These are phyloP conservation scores for Ophiocordyceps sinensis DNA, from an alignment of 2,329 filamentous ascomycete genomes.

Conservation along the genomic window DNA sequence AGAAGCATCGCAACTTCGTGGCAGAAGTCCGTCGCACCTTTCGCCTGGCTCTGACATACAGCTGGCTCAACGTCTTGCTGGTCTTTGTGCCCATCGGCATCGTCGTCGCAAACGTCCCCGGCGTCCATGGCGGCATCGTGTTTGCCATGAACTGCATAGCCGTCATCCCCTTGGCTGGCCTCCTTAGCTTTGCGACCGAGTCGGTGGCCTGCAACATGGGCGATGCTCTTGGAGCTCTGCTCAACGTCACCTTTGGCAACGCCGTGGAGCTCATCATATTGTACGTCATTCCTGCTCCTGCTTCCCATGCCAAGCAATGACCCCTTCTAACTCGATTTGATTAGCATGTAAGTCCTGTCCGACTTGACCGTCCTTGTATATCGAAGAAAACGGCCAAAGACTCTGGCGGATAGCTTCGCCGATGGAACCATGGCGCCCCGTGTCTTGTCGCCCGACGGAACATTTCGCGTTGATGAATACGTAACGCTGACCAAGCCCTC, in stretches of 20 bases:
- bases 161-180: constrained; percentile 58
- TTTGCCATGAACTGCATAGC: constrained; percentile 65
- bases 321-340: too few relatives aligned
- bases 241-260: constrained; percentile 69
- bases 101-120: constrained; percentile 37
- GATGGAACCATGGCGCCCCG: too few relatives aligned
- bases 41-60: constrained; percentile 49
- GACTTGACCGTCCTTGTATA: too few relatives aligned
- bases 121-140: constrained; percentile 43
- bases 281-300: constrained; percentile 17
- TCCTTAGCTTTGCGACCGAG: constrained; percentile 62
- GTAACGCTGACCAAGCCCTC: background rate
- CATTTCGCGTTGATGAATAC: too few relatives aligned
- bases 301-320: background rate
- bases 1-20: constrained; percentile 26
- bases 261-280: constrained; percentile 71
- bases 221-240: constrained; percentile 56
- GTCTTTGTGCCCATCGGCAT: constrained; percentile 71
- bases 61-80: constrained; percentile 64
- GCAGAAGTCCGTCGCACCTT: constrained; percentile 34
- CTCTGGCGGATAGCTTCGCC: too few relatives aligned
- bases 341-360: background rate
- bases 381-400: too few relatives aligned
- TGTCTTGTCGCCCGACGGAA: too few relatives aligned
- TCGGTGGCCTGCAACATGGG: constrained; percentile 59